These are phyloP conservation scores for Conidiobolus incongruus DNA, from an alignment of 371 early-diverging fungal species.

Conservation along the genomic window DNA sequence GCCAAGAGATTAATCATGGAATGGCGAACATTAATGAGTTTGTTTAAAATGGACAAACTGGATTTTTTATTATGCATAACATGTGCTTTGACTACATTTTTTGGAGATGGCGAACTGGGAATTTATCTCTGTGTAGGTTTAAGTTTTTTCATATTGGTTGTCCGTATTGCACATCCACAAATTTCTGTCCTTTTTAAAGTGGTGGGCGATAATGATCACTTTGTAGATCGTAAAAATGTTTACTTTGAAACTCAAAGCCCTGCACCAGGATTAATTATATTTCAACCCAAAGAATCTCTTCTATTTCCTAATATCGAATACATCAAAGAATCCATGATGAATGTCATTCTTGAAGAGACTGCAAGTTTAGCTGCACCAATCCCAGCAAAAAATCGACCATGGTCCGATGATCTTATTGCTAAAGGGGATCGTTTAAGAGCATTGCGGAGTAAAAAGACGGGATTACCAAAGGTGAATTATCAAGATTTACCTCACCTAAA, in stretches of 20 bases:
- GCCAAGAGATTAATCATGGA: constrained; percentile 14
- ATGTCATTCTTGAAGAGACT: constrained; percentile 6
- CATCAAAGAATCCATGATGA: constrained; percentile 15
- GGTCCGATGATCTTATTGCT: constrained; percentile 8
- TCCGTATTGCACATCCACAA: constrained; percentile 44
- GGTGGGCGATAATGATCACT: constrained; percentile 5
- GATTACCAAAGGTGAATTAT: not conserved
- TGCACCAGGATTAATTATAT: constrained; percentile 28
- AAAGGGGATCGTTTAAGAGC: not conserved
- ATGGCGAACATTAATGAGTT: constrained; percentile 4
- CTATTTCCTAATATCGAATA: constrained; percentile 41
- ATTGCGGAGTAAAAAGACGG: not conserved
- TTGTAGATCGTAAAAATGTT: constrained; percentile 5
- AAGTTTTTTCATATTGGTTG: constrained; percentile 31
- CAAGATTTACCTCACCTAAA: constrained; percentile 11
- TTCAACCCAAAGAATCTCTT: constrained; percentile 31
- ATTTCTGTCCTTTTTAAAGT: constrained; percentile 15
- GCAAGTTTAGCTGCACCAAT: constrained; percentile 5
- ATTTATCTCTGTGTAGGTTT: constrained; percentile 38
- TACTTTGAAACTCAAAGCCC: constrained; percentile 8
- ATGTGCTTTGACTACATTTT: constrained; percentile 34
- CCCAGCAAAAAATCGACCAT: constrained; percentile 6
- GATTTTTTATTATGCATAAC: constrained; percentile 20
- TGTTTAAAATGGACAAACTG: constrained; percentile 9
- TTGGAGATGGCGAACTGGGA: constrained; percentile 40